Base-by-base conservation (phyloP, 2,329 filamentous ascomycete species). In the Pseudogymnoascus sp. region DNA sequence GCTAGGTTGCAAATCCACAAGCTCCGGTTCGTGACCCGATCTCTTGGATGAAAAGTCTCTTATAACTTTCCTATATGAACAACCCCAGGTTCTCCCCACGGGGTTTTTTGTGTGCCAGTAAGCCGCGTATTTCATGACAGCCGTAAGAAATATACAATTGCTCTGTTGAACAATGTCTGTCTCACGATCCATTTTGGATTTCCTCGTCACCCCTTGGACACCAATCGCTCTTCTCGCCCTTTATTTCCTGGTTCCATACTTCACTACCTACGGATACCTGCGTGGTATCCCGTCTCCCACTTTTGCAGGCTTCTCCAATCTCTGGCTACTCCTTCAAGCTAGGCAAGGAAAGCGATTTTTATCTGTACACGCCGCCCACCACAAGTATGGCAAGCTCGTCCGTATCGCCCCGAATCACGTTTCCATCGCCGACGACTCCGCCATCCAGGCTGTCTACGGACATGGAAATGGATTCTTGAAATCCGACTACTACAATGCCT, bases 401-500 rank as follows among this genome's bases (percentile, higher is more conserved):
- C 83, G 91, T 31, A 87, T 96, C 67, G 87, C 90, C 70, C 91
- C 91, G 1, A 86, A 91, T 69, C 91, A 96, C 68, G 80, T 95
- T 68, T 91, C 87, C 60, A 79, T 96, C 64, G 88, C 87, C 60
- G 90, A 95, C 70, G 86, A 88, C 26, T 82, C 81, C 5, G 90
- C 89, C 2, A 91, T 96, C 62, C 81, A 82, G 11, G 75, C 80
- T 59, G 84, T 96, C 64, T 95, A 95, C 68, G 90, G 90, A 10
- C 87, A 90, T 67, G 86, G 86, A 8, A 90, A 88, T 68, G 87
- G 87, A 0, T 88, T 89, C 69, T 70, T 89, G 61, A 90, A 90
- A 73, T 78, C 85, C 64, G 87, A 93, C 2, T 96, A 93, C 77
- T 96, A 96, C 70, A 91, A 96, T 71, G 89, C 90, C 60, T 96